Conservation (phyloP, 495 filamentous ascomycete species). For the Chaetomidium leptoderma region DNA sequence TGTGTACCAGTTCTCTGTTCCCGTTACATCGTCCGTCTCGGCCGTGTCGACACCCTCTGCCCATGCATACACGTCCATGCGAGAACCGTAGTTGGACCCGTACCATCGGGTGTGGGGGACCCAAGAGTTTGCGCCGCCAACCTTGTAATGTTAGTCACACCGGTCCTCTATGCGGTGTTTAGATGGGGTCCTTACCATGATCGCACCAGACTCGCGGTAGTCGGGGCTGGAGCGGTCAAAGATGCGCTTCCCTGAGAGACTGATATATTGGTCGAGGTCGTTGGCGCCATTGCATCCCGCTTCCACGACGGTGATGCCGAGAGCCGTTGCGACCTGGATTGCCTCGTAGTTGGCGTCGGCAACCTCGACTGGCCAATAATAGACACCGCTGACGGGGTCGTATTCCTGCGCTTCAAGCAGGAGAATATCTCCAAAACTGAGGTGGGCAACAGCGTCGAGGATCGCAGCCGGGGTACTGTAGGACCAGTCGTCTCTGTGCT, state of each 20-base stretch:
- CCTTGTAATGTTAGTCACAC: no score
- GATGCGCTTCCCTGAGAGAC: slow-evolving; percentile 9
- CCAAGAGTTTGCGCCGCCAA: neutral
- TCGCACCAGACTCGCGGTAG: slow-evolving; percentile 24
- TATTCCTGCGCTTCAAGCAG: slow-evolving; percentile 22
- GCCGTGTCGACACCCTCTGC: slow-evolving; percentile 18
- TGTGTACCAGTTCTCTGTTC: slow-evolving; percentile 9
- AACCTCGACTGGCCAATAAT: slow-evolving; percentile 22
- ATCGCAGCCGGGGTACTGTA: slow-evolving; percentile 21
- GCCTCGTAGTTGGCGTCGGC: slow-evolving; percentile 20
- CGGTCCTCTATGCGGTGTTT: no score
- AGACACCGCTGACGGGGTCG: slow-evolving; percentile 8
- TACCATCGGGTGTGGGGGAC: slow-evolving; percentile 8
- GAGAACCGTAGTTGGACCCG: slow-evolving; percentile 19
- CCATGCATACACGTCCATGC: slow-evolving; percentile 22
- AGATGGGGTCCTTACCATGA: no score
- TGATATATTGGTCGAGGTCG: slow-evolving; percentile 18
- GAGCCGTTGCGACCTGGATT: slow-evolving; percentile 16
- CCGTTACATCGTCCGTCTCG: neutral
- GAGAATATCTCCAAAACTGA: slow-evolving; percentile 20
- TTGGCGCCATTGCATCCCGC: slow-evolving; percentile 20
- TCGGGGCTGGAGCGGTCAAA: slow-evolving; percentile 15
- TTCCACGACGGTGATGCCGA: slow-evolving; percentile 23
- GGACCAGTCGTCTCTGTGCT: neutral
- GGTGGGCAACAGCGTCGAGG: slow-evolving; percentile 17